Percentiles rank a stretch among this genome's conserved stretches.
Evolutionary conservation across 2,329 filamentous ascomycete genomes (phyloP).

Genomic region (Lecanoromycetidae sp.): DNA sequence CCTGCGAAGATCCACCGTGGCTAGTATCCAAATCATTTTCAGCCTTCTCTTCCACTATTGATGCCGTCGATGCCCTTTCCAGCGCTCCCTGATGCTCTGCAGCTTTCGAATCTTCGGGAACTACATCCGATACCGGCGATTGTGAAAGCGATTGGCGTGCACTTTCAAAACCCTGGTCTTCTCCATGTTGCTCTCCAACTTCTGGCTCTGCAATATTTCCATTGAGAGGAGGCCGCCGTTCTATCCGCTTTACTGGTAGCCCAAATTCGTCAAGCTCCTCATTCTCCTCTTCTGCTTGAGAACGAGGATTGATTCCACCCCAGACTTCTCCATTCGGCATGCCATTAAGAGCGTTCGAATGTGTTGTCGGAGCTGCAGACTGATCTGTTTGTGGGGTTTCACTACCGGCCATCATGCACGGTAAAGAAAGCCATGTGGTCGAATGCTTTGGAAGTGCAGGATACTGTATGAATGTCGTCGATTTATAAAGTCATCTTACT

Average conservation of each 20-base stretch:
- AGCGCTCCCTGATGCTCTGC: background rate
- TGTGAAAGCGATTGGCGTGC: background rate
- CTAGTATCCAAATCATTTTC: no score
- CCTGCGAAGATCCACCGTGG: no score
- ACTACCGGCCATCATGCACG: constrained; percentile 10
- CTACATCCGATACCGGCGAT: background rate
- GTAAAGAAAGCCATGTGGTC: constrained; percentile 2
- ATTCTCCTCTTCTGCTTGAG: background rate
- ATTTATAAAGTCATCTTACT: background rate
- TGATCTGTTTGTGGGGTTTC: constrained; percentile 10
- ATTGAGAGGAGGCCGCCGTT: background rate
- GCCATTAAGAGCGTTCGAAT: background rate
- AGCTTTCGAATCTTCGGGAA: background rate
- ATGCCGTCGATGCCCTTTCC: no score
- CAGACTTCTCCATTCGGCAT: background rate
- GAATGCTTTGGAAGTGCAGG: background rate
- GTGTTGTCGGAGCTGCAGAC: constrained; percentile 3
- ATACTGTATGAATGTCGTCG: background rate
- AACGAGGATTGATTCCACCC: no score
- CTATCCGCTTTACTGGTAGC: constrained; percentile 9
- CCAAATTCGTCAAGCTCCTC: constrained; percentile 14
- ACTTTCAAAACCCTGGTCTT: background rate
- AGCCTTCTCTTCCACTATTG: no score
- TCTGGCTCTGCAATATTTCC: background rate
- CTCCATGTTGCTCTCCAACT: constrained; percentile 1